phyloP scores from a whole-genome alignment of 352 stramenopile species.

The Phytophthora nicotianae region DNA sequence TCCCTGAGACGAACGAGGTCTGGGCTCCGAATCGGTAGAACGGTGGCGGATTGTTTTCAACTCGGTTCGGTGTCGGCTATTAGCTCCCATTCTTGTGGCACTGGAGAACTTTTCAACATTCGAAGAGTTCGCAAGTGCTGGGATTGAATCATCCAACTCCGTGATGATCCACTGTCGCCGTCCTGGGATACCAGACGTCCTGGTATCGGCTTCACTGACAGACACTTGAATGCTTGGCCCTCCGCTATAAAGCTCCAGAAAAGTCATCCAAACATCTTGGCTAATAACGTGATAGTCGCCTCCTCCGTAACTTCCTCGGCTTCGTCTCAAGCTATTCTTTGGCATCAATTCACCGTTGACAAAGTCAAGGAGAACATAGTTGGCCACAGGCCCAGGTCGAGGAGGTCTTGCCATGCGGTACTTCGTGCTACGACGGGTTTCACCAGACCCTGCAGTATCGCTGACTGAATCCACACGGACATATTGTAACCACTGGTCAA shows the following conservation, averaged over 20 bases:
- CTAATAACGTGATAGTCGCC: conserved; percentile 72
- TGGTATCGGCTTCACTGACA: conserved; percentile 10
- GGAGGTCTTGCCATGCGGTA: conserved; percentile 20
- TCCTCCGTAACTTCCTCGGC: conserved; percentile 37
- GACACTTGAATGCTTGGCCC: conserved; percentile 63
- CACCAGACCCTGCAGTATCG: conserved; percentile 8
- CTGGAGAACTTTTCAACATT: conserved; percentile 10
- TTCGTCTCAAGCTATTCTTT: conserved; percentile 47
- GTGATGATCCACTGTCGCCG: conserved; percentile 53
- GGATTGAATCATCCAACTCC: conserved; percentile 52
- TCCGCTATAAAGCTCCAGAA: conserved; percentile 62
- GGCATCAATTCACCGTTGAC: conserved; percentile 63
- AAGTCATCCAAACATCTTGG: conserved; percentile 71
- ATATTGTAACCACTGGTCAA: conserved; percentile 74
- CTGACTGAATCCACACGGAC: conserved; percentile 50
- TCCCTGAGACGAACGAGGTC: conserved; percentile 5
- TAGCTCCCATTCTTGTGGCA: conserved; percentile 21
- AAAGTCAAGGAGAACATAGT: conserved; percentile 73
- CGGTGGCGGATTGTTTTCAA: conserved; percentile 3
- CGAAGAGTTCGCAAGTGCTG: conserved; percentile 18
- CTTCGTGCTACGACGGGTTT: conserved; percentile 15
- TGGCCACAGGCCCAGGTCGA: conserved; percentile 61
- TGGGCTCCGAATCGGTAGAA: conserved; percentile 1
- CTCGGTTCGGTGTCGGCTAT: conserved; percentile 9
- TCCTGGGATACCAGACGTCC: conserved; percentile 1